Conservation (phyloP, 371 early-diverging fungal species). For the Capillidium heterosporum region DNA sequence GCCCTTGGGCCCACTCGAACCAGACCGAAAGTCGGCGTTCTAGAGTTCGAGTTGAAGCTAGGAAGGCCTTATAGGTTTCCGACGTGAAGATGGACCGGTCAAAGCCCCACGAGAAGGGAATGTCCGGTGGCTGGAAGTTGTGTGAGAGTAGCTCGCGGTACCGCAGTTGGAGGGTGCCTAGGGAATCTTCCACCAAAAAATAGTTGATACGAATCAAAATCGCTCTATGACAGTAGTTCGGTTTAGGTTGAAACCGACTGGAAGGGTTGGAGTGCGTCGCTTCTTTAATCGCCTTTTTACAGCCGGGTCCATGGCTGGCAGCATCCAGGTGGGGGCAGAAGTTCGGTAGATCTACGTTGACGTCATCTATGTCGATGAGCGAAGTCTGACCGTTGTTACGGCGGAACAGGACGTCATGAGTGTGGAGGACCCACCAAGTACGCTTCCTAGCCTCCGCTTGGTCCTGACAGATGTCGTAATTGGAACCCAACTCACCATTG, state of each 20-base stretch:
- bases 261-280: no score
- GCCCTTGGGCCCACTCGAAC: neutral
- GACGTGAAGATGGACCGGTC: neutral
- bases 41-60: neutral
- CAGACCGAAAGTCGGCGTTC: neutral
- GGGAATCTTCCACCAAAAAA: neutral
- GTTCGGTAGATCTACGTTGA: neutral
- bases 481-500: neutral
- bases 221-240: neutral
- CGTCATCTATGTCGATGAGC: neutral
- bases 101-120: constrained; percentile 1
- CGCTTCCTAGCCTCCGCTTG: neutral
- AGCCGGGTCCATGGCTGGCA: neutral
- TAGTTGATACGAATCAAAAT: neutral
- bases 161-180: neutral
- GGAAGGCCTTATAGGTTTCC: neutral
- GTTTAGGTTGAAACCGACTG: neutral
- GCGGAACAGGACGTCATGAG: constrained; percentile 2
- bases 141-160: neutral
- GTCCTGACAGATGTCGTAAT: neutral
- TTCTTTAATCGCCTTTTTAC: neutral
- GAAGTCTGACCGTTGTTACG: neutral
- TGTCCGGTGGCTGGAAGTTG: neutral
- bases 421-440: constrained; percentile 1
- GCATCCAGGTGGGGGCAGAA: neutral